Percentiles rank a stretch among this genome's conserved stretches.
Evolutionary conservation across 2,329 filamentous ascomycete species (phyloP).

Genomic region (Aspergillus pseudotamarii): DNA sequence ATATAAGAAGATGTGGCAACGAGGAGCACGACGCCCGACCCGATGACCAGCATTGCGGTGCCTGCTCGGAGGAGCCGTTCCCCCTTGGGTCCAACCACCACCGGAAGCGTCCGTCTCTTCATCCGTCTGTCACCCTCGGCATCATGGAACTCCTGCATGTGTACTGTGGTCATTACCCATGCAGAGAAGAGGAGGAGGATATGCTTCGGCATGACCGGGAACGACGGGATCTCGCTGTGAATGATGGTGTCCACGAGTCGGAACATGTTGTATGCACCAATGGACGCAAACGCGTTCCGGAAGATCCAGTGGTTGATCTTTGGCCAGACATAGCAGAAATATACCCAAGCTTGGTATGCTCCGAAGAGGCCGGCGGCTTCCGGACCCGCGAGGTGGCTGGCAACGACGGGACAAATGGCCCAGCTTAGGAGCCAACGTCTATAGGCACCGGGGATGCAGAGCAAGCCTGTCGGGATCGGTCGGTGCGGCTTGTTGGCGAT

Average conservation of each 20-base stretch:
- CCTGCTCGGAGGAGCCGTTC: background rate
- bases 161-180: constrained; percentile 11
- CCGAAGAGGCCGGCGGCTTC: constrained; percentile 6
- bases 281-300: constrained; percentile 12
- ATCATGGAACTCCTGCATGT: constrained; percentile 19
- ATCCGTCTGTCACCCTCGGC: constrained; percentile 11
- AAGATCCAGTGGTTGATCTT: constrained; percentile 10
- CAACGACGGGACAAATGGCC: background rate
- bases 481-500: constrained; percentile 7
- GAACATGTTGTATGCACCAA: constrained; percentile 12
- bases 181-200: background rate
- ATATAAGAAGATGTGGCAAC: background rate
- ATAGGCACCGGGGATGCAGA: constrained; percentile 2
- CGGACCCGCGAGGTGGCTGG: background rate
- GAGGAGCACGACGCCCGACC: background rate
- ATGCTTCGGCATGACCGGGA: background rate
- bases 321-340: constrained; percentile 14
- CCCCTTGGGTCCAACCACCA: constrained; percentile 3
- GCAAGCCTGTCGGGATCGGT: constrained; percentile 5
- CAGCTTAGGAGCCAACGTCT: constrained; percentile 9
- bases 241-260: constrained; percentile 8
- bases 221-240: background rate
- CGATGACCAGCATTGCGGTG: background rate
- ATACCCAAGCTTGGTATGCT: constrained; percentile 6
- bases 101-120: constrained; percentile 8